These are phyloP conservation scores for Pichia sp. DNA, from an alignment of 1,139 yeast genomes.

Conservation along the genomic window DNA sequence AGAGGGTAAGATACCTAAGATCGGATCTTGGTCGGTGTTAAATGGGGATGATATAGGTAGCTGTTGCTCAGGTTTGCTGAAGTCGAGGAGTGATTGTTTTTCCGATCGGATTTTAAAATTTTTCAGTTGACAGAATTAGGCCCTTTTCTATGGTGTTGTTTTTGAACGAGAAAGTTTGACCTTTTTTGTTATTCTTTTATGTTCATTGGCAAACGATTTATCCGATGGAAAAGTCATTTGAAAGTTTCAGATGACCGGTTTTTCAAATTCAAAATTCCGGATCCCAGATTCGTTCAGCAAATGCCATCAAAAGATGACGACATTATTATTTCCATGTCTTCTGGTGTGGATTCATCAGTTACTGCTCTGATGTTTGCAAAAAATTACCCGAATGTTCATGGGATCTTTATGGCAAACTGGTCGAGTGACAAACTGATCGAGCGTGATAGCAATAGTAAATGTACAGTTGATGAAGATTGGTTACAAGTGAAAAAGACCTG, in stretches of 20 bases:
- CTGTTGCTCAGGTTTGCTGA: too few species aligned
- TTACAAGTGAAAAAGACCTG: slow-evolving; percentile 68
- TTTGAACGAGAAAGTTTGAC: too few species aligned
- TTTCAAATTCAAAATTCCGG: slow-evolving; percentile 4
- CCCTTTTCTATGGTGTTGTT: too few species aligned
- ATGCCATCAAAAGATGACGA: slow-evolving; percentile 46
- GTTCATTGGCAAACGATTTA: background rate
- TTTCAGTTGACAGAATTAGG: too few species aligned
- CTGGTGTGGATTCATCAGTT: slow-evolving; percentile 94
- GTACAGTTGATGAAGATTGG: slow-evolving; percentile 81
- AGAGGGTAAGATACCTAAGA: too few species aligned
- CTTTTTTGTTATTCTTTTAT: too few species aligned
- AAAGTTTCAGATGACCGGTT: slow-evolving; percentile 2
- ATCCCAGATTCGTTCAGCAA: slow-evolving; percentile 27
- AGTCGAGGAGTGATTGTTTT: too few species aligned
- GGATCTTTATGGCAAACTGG: slow-evolving; percentile 95
- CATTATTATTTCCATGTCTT: slow-evolving; percentile 84
- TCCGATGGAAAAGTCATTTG: background rate
- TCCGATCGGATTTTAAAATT: too few species aligned
- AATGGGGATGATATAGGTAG: too few species aligned
- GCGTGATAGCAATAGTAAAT: slow-evolving; percentile 28
- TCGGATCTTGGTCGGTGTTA: too few species aligned
- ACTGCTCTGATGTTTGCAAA: slow-evolving; percentile 66
- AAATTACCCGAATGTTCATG: slow-evolving; percentile 48
- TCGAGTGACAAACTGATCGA: slow-evolving; percentile 26